phyloP scores from a whole-genome alignment of 352 stramenopile genomes.

The Blastocystis hominis region DNA sequence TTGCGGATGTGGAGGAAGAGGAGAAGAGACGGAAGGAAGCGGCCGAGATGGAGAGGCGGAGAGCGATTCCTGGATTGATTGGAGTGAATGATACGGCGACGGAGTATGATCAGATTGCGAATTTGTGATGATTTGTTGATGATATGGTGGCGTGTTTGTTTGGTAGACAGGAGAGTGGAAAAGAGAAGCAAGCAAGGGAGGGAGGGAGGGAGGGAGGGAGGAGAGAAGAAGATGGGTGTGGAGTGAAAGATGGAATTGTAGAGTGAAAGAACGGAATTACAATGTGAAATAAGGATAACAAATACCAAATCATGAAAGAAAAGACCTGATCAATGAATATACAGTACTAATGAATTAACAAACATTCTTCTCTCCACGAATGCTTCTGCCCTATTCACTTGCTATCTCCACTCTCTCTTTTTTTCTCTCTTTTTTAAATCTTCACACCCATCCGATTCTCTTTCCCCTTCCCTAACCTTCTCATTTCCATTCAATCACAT shows the following conservation, averaged over 20 bases:
- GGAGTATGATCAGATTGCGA: constrained; percentile 28
- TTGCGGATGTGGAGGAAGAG: constrained; percentile 61
- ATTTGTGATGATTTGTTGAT: not conserved
- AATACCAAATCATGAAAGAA: not conserved
- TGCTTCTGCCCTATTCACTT: too few relatives aligned
- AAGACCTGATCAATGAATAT: not conserved
- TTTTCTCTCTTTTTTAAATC: too few relatives aligned
- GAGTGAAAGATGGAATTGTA: not conserved
- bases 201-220: too few relatives aligned
- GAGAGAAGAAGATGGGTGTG: not conserved
- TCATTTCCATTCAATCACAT: too few relatives aligned
- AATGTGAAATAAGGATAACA: not conserved
- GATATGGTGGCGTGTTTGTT: not conserved
- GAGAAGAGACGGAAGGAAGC: constrained; percentile 65
- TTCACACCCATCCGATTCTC: too few relatives aligned
- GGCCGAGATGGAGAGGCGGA: constrained; percentile 51
- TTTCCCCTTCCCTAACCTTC: too few relatives aligned
- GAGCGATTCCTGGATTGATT: constrained; percentile 20
- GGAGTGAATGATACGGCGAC: constrained; percentile 58
- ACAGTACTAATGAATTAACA: not conserved
- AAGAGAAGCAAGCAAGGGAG: too few relatives aligned
- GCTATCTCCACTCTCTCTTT: too few relatives aligned
- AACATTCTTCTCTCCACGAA: too few relatives aligned
- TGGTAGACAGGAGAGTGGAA: not conserved
- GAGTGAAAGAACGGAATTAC: not conserved